phyloP scores from a whole-genome alignment of 768 basidiomycete species.

The Tricholoma matsutake region DNA sequence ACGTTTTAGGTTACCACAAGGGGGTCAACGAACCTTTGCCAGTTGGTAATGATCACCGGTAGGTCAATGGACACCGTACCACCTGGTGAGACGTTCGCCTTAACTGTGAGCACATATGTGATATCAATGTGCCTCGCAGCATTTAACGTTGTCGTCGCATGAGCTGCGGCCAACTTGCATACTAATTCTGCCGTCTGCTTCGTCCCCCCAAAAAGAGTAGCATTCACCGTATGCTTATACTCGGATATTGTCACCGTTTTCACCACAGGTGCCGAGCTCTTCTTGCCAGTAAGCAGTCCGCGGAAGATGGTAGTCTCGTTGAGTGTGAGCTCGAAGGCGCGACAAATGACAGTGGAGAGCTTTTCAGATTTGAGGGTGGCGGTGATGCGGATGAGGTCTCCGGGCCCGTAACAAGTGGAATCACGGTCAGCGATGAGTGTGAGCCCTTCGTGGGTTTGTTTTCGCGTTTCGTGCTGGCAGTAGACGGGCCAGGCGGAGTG shows the following conservation, averaged over 20 bases:
- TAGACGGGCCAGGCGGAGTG: constrained; percentile 95
- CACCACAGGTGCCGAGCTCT: constrained; percentile 50
- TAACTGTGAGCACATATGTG: constrained; percentile 72
- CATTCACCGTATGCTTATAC: constrained; percentile 68
- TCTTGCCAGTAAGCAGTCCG: constrained; percentile 57
- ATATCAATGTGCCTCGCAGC: constrained; percentile 85
- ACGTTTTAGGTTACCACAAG: background rate
- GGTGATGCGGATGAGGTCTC: constrained; percentile 71
- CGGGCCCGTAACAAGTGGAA: constrained; percentile 81
- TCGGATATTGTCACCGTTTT: constrained; percentile 58
- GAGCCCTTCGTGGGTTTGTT: constrained; percentile 61
- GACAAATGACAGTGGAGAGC: constrained; percentile 65
- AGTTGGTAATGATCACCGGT: constrained; percentile 80
- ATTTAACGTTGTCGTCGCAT: constrained; percentile 79
- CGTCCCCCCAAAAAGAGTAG: constrained; percentile 69
- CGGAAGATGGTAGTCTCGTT: constrained; percentile 76
- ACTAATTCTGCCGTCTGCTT: constrained; percentile 71
- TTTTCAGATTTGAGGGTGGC: constrained; percentile 73
- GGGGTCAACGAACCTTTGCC: constrained; percentile 62
- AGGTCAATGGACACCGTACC: constrained; percentile 66
- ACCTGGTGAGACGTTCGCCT: constrained; percentile 71
- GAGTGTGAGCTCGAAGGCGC: constrained; percentile 80
- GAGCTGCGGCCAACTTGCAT: constrained; percentile 65
- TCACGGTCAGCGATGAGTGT: constrained; percentile 73
- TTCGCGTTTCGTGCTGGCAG: constrained; percentile 71